Evolutionary conservation across 495 filamentous ascomycete genomes (phyloP).

Genomic region (Chaetomium tenue): DNA sequence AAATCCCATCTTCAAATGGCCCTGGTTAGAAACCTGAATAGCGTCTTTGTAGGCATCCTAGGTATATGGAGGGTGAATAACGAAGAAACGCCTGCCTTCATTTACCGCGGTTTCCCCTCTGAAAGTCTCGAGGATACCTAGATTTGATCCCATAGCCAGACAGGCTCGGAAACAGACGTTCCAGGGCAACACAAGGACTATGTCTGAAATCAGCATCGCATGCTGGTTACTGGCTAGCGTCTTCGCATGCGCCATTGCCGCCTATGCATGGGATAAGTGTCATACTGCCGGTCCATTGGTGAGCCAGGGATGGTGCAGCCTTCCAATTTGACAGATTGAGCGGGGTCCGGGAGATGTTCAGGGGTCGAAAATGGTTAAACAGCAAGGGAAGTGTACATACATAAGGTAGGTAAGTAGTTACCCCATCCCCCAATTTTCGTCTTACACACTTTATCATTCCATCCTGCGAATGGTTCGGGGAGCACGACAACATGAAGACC

Average conservation of each 20-base stretch:
- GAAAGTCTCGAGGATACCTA: no score
- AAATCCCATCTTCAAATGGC: no score
- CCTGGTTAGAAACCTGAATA: no score
- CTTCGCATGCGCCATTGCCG: neutral
- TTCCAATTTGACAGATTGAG: neutral
- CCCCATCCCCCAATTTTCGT: neutral
- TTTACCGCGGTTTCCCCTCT: no score
- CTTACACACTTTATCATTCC: neutral
- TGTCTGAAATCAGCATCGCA: neutral
- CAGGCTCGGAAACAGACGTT: neutral
- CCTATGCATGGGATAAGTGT: neutral
- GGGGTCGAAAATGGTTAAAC: neutral
- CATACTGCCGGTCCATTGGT: constrained; percentile 1
- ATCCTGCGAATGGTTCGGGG: neutral
- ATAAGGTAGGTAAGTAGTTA: neutral
- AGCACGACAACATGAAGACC: neutral
- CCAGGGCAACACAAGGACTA: neutral
- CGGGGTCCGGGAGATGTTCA: constrained; percentile 14
- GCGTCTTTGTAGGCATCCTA: no score
- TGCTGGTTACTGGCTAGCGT: neutral
- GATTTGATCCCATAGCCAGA: no score
- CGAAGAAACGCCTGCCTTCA: no score
- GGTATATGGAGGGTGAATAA: no score
- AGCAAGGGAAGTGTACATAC: neutral
- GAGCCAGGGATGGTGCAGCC: neutral